Conservation (phyloP, 1,284 basidiomycete genomes). For the Ceraceosorus guamensis region DNA sequence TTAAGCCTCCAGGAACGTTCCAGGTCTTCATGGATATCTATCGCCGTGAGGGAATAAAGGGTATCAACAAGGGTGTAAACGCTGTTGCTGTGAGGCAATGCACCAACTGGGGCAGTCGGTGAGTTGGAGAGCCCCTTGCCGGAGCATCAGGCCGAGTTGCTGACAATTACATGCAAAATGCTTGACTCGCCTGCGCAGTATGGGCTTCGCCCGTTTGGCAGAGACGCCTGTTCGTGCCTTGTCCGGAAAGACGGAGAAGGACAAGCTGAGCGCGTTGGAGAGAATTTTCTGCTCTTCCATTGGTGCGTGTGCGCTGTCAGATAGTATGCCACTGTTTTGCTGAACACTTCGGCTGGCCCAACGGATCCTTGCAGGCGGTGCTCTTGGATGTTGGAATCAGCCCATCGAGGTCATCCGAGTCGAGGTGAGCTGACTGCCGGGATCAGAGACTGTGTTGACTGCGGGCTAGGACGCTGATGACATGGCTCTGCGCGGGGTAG, state of each 20-base stretch:
- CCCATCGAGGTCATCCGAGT: constrained; percentile 95
- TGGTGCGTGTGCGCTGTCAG: constrained; percentile 47
- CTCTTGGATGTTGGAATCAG: constrained; percentile 98
- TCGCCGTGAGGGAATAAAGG: constrained; percentile 80
- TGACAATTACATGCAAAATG: too few species aligned
- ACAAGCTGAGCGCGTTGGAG: constrained; percentile 69
- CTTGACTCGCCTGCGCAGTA: constrained; percentile 53
- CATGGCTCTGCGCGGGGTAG: constrained; percentile 44
- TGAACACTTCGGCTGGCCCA: not conserved
- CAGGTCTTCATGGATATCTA: constrained; percentile 89
- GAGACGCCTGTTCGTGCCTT: constrained; percentile 72
- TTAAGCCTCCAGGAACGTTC: constrained; percentile 81
- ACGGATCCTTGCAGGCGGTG: constrained; percentile 54
- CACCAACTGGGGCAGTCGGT: constrained; percentile 99
- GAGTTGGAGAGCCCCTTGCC: constrained; percentile 32
- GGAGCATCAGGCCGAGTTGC: too few species aligned
- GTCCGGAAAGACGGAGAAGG: constrained; percentile 65
- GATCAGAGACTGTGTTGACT: not conserved
- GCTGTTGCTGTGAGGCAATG: constrained; percentile 89
- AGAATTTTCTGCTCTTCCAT: constrained; percentile 84
- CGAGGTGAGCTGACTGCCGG: constrained; percentile 50
- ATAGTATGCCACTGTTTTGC: not conserved
- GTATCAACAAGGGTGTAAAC: constrained; percentile 99
- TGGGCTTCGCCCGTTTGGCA: constrained; percentile 92
- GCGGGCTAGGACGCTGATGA: not conserved